Evolutionary conservation across 139 green algal genomes (phyloP).

Genomic region (Chloropicon primus): DNA sequence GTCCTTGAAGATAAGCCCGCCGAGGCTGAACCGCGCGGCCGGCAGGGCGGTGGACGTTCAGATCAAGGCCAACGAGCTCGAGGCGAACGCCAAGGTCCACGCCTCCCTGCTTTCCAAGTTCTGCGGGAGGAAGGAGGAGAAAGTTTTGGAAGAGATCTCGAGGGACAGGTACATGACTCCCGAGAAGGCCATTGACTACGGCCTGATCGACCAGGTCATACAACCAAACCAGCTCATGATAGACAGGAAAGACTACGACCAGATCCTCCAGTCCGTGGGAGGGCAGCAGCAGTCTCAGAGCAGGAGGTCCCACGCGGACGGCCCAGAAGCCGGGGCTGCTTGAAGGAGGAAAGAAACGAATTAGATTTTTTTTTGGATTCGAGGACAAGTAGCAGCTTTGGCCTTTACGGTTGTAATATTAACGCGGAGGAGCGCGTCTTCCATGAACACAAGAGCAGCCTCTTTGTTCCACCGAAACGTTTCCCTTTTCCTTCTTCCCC

Average conservation of each 20-base stretch:
- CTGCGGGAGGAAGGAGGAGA: slow-evolving; percentile 46
- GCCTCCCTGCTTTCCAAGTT: slow-evolving; percentile 45
- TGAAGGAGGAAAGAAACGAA: background rate
- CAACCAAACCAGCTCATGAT: slow-evolving; percentile 24
- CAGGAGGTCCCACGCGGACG: background rate
- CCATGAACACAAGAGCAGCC: no score
- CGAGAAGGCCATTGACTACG: slow-evolving; percentile 79
- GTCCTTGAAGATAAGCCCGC: slow-evolving; percentile 30
- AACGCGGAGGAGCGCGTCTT: no score
- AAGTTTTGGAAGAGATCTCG: slow-evolving; percentile 34
- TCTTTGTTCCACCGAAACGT: no score
- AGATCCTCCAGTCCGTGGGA: slow-evolving; percentile 10
- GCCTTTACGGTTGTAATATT: no score
- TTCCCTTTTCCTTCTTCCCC: no score
- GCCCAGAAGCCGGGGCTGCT: background rate
- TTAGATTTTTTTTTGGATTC: no score
- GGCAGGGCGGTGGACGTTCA: slow-evolving; percentile 48
- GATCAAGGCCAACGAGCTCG: slow-evolving; percentile 76
- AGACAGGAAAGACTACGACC: slow-evolving; percentile 48
- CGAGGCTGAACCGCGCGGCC: slow-evolving; percentile 38
- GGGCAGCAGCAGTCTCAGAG: background rate
- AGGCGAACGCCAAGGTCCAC: slow-evolving; percentile 46
- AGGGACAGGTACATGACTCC: slow-evolving; percentile 52
- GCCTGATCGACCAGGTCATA: slow-evolving; percentile 80
- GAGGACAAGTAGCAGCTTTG: no score